These are phyloP conservation scores for Microcos paniculata DNA, from an alignment of 345 rosid genomes.

Conservation along the genomic window DNA sequence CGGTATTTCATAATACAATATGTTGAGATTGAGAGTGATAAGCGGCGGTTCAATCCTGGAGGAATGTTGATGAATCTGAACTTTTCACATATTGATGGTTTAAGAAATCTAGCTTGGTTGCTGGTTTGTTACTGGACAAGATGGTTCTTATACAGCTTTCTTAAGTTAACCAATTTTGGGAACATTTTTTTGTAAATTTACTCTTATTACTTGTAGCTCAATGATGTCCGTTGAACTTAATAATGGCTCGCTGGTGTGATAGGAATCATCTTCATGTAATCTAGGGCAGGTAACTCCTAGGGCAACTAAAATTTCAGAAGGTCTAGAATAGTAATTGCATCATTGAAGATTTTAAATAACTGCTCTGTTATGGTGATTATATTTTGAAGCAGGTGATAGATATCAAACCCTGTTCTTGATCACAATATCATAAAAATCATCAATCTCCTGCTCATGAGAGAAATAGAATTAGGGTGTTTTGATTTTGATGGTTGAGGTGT, in stretches of 20 bases:
- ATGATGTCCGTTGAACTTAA: not conserved
- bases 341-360: not conserved
- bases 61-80: not conserved
- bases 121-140: not conserved
- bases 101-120: not conserved
- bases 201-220: not conserved
- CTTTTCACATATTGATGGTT: not conserved
- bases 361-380: not conserved
- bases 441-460: not conserved
- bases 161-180: not conserved
- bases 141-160: slow-evolving; percentile 1
- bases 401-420: not conserved
- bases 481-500: not conserved
- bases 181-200: not conserved
- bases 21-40: not conserved
- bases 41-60: not conserved
- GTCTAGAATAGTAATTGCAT: not conserved
- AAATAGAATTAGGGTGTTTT: not conserved
- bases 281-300: not conserved
- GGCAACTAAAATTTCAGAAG: not conserved
- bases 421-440: not conserved
- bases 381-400: not conserved
- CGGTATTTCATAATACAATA: too few species aligned
- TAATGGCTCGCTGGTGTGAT: not conserved
- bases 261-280: not conserved